These are phyloP conservation scores for Smallanthus sonchifolius DNA, from an alignment of 129 eudicot genomes.

Conservation along the genomic window DNA sequence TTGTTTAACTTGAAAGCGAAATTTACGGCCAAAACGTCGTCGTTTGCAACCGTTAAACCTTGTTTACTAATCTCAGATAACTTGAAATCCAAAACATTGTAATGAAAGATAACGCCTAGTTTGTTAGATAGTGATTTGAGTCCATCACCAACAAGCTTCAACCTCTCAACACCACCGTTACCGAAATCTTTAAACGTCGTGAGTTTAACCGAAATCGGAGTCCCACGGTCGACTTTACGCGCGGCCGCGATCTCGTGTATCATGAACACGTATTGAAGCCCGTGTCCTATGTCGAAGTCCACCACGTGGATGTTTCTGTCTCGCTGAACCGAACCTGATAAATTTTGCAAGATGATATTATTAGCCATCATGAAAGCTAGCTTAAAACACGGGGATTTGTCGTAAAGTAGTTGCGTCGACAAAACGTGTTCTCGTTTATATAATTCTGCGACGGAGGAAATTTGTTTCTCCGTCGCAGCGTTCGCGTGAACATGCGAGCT, in stretches of 20 bases:
- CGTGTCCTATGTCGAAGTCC: conserved; percentile 85
- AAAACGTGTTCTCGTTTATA: conserved; percentile 46
- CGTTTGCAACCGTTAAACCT: conserved; percentile 36
- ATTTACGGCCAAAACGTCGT: conserved; percentile 69
- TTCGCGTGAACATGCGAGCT: conserved; percentile 60
- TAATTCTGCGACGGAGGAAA: conserved; percentile 39
- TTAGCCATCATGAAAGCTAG: conserved; percentile 72
- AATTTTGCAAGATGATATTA: conserved; percentile 49
- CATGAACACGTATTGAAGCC: conserved; percentile 65
- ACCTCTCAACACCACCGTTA: conserved; percentile 39
- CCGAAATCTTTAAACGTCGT: conserved; percentile 47
- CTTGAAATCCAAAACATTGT: conserved; percentile 35
- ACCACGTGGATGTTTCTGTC: conserved; percentile 48
- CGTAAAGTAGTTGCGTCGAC: conserved; percentile 50
- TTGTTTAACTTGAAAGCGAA: conserved; percentile 62
- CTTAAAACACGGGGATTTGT: conserved; percentile 85
- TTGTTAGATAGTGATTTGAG: conserved; percentile 38
- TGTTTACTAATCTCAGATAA: conserved; percentile 35
- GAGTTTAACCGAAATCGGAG: conserved; percentile 30
- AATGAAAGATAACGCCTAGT: conserved; percentile 46
- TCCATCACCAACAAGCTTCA: conserved; percentile 45
- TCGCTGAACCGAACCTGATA: background rate
- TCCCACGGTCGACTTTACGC: background rate
- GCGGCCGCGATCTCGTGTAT: conserved; percentile 64
- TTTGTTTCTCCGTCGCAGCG: conserved; percentile 17